Conservation (phyloP, 140 eudicot species). For the Cichorium intybus region DNA sequence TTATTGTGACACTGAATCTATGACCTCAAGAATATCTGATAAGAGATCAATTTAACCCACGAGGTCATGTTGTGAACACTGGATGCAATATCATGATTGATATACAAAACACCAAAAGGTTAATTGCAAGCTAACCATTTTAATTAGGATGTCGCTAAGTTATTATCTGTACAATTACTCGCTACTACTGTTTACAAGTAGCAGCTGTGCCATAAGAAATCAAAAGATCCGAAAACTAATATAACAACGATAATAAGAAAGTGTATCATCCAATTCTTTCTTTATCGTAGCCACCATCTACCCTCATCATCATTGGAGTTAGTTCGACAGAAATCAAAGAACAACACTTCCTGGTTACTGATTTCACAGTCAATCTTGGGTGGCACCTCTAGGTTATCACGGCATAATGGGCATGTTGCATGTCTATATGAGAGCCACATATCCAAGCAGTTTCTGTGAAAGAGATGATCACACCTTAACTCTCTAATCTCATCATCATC, state of each 20-base stretch:
- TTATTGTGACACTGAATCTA: too few species aligned
- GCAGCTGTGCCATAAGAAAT: not conserved
- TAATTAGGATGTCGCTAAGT: too few species aligned
- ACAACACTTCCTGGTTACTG: not conserved
- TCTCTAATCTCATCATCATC: not conserved
- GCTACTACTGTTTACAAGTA: not conserved
- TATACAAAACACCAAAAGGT: not conserved
- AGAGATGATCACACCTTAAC: not conserved
- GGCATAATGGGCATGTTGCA: conserved; percentile 29
- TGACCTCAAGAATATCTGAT: not conserved
- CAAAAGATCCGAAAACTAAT: not conserved
- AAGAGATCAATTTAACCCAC: not conserved
- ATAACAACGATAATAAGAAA: too few species aligned
- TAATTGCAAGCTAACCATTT: too few species aligned
- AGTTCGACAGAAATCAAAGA: not conserved
- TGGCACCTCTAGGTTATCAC: conserved; percentile 4
- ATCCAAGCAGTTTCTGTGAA: conserved; percentile 26
- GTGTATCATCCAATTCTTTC: not conserved
- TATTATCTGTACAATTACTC: not conserved
- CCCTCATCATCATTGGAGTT: not conserved
- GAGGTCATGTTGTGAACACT: not conserved
- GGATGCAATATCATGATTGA: not conserved
- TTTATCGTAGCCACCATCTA: conserved; percentile 9
- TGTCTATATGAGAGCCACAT: conserved; percentile 22
- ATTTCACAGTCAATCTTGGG: not conserved